A percentile compares a stretch with the other conserved stretches of the same genome.
Evolutionary conservation across 2,329 filamentous ascomycete species (phyloP).

Genomic region (Fusarium scirpi): DNA sequence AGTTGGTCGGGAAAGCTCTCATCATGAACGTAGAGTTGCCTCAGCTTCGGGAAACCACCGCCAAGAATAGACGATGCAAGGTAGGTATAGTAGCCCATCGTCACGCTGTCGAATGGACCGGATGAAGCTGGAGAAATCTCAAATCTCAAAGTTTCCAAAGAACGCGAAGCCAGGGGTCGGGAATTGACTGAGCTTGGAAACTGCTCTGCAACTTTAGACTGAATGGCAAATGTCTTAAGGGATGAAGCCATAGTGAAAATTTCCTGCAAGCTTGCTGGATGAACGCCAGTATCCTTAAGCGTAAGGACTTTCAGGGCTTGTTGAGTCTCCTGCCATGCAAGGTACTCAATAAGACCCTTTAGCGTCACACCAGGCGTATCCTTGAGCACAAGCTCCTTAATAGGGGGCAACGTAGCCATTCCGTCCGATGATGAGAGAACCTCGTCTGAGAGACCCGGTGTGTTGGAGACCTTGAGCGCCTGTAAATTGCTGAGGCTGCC

Average conservation of each 20-base stretch:
- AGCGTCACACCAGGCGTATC: constrained; percentile 79
- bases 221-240: constrained; percentile 68
- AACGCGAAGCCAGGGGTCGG: constrained; percentile 74
- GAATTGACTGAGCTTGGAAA: constrained; percentile 62
- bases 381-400: constrained; percentile 79
- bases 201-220: constrained; percentile 62
- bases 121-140: constrained; percentile 77
- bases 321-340: constrained; percentile 70
- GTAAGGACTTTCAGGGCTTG: constrained; percentile 74
- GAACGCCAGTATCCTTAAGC: constrained; percentile 78
- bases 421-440: constrained; percentile 76
- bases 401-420: constrained; percentile 77
- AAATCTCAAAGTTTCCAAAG: constrained; percentile 80
- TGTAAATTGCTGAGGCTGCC: constrained; percentile 74
- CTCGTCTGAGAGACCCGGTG: constrained; percentile 78
- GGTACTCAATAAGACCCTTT: constrained; percentile 75
- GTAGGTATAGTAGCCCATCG: constrained; percentile 82
- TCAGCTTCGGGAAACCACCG: constrained; percentile 78
- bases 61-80: constrained; percentile 84
- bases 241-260: constrained; percentile 69
- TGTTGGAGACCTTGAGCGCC: constrained; percentile 79
- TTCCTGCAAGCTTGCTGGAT: constrained; percentile 69
- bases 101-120: constrained; percentile 68
- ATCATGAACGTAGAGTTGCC: constrained; percentile 86
- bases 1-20: constrained; percentile 84